Percentiles rank a stretch among this genome's conserved stretches.
Conservation (phyloP, 2,329 filamentous ascomycete species). For the Xylariomycetidae sp. region DNA sequence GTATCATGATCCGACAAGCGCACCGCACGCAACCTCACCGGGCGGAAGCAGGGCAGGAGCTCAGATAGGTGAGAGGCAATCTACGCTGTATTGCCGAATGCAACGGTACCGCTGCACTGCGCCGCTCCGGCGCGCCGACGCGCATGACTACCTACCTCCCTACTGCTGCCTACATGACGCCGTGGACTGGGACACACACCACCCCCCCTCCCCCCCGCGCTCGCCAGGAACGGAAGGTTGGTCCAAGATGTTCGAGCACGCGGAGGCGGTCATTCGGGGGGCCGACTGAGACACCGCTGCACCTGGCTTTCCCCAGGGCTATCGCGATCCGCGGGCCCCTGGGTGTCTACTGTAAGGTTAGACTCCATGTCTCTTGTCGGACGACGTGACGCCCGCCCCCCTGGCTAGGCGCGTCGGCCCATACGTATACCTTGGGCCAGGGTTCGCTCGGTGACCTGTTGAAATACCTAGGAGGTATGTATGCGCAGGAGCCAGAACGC, state of each 20-base stretch:
- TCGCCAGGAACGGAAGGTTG: slow-evolving; percentile 24
- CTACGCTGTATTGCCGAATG: slow-evolving; percentile 9
- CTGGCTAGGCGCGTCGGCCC: no score
- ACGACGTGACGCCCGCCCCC: no score
- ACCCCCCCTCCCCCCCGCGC: slow-evolving; percentile 8
- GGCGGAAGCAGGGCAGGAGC: background rate
- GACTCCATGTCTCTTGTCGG: no score
- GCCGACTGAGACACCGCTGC: background rate
- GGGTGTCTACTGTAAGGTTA: no score
- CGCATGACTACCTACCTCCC: slow-evolving; percentile 5
- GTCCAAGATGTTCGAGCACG: slow-evolving; percentile 9
- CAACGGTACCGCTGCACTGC: slow-evolving; percentile 9
- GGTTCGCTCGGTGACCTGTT: no score
- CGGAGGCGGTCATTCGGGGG: slow-evolving; percentile 12
- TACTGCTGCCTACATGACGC: slow-evolving; percentile 12
- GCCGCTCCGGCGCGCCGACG: slow-evolving; percentile 1
- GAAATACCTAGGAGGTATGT: no score
- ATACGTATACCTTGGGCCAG: no score
- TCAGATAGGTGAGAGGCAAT: slow-evolving; percentile 2
- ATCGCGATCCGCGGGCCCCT: no score
- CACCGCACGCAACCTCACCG: no score
- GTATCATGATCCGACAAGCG: no score
- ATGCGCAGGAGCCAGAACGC: no score
- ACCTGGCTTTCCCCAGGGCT: slow-evolving; percentile 1
- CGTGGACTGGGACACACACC: slow-evolving; percentile 7